Percentiles rank a stretch among this genome's conserved stretches.
Evolutionary conservation across 2,329 filamentous ascomycete species (phyloP).

Genomic region (Chaetomium olivaceum): DNA sequence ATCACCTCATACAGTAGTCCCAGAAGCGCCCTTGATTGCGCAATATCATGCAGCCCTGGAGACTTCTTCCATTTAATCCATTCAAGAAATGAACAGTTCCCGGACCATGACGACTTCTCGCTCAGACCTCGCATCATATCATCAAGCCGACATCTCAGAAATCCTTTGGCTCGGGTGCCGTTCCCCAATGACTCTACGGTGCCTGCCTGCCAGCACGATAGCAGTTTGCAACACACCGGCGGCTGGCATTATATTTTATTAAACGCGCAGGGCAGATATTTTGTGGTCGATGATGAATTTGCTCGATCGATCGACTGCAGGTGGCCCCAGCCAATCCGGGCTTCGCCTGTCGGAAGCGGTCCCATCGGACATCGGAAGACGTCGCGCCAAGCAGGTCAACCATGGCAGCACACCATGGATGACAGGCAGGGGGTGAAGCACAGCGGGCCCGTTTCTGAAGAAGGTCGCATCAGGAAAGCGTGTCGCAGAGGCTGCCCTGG

Average conservation of each 20-base stretch:
- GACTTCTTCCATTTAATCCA: not conserved
- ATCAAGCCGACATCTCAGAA: no score
- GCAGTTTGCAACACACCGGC: not conserved
- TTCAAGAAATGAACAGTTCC: not conserved
- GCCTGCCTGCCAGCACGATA: not conserved
- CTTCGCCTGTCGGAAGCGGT: slow-evolving; percentile 14
- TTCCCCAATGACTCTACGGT: not conserved
- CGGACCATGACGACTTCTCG: not conserved
- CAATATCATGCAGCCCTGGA: not conserved
- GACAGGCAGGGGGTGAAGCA: not conserved
- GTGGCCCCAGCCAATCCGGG: slow-evolving; percentile 1
- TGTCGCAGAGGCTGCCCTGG: not conserved
- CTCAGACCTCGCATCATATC: not conserved
- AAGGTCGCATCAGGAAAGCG: slow-evolving; percentile 3
- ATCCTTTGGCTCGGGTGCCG: not conserved
- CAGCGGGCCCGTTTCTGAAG: not conserved
- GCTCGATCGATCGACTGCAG: slow-evolving; percentile 18
- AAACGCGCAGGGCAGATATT: not conserved
- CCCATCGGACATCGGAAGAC: slow-evolving; percentile 21
- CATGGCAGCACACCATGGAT: not conserved
- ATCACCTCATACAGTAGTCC: not conserved
- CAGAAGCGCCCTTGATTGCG: not conserved
- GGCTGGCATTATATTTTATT: not conserved
- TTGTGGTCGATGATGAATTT: not conserved
- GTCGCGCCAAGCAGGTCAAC: slow-evolving; percentile 15